Base-by-base conservation (phyloP, 768 basidiomycete genomes). In the Mycena leptocephala region DNA sequence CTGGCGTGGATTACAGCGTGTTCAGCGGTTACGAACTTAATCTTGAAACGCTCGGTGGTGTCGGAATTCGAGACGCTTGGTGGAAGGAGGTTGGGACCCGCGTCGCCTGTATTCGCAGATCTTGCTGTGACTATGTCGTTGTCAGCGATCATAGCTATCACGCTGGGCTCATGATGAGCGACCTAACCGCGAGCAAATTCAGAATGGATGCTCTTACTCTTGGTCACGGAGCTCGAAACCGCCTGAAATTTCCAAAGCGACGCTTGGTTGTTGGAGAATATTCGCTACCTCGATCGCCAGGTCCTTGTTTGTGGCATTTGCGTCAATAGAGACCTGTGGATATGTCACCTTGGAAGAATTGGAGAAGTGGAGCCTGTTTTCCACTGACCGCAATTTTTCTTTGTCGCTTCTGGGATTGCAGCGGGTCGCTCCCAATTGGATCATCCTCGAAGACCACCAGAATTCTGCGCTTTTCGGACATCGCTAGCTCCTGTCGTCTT, bases 211-310 rank as follows among this genome's bases (percentile, higher is more conserved):
- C n/a, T n/a, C 77, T 65, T 69, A 81, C 82, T 83, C 81, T 73
- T 81, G 66, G 4, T 18, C 35, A 26, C 79, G 76, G 11, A 83
- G 74, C 61, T 79, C 78, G 58, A 82, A 83, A 35, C 82, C 81
- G n/a, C 76, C 82, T 9, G 67, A 70, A 22, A 81, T 62, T 63
- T 81, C 79, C 43, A 83, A 74, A 20, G 20, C 74, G 10, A 58
- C 62, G 7, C 16, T 43, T 43, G 70, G 37, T 55, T 70, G 69
- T 16, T 80, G 73, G 28, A 81, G 66, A 9, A 70, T 79, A 37
- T 67, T 63, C 26, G 81, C 80, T 48, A 81, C 70, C 59, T 83
- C 78, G 3, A 59, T 58, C 9, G 79, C 75, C 10, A 83, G 79
- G 8, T 80, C 78, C 39, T 39, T 55, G 48, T 75, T 78, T 7